Base-by-base conservation (phyloP, 306 rosid genomes). In the Cucumis cinereus region DNA sequence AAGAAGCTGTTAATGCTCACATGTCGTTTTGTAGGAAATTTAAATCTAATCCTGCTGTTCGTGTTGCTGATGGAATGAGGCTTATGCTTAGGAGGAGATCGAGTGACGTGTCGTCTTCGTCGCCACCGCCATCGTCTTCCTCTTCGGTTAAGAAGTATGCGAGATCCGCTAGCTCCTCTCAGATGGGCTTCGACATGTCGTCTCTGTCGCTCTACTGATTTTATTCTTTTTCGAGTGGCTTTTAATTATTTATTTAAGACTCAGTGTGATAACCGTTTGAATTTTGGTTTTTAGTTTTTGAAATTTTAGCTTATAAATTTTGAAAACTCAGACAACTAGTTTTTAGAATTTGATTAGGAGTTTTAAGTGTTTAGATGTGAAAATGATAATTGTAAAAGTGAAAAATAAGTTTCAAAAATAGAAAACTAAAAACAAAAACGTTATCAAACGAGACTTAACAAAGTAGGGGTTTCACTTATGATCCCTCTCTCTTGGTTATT, bases 31-130 rank as follows among this genome's bases (percentile, higher is more conserved):
- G 99, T 67, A 81, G 97, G 4, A 95, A 95, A 81, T 87, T 90
- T 84, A 89, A 88, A 76, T 84, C 99, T 0, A 95, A 95, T 72
- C 99, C 99, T 11, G 99, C 99, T 0, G 89, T 89, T 76, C 82
- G 90, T 75, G 99, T 95, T 0, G 95, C 99, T 6, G 99, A 95
- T 61, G 99, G 99, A 22, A 95, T 95, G 97, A 89, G 98, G 79
- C 97, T 91, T 88, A 92, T 95, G 88, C 92, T 95, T 1, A 80
- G 99, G 78, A 88, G 97, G 81, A 89, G 98, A 66, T 95, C 99
- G 12, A 83, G 82, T 13, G 91, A 88, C 17, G 36, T 81, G 67
- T 83, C 97, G 35, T 60, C 97, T 4, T 76, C 92, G 0, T 9
- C 84, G 3, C 74, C 88, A 22, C 78, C 88, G 1, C 38, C 73